Base-by-base conservation (phyloP, 495 filamentous ascomycete genomes). In the Xylaria intraflava region DNA sequence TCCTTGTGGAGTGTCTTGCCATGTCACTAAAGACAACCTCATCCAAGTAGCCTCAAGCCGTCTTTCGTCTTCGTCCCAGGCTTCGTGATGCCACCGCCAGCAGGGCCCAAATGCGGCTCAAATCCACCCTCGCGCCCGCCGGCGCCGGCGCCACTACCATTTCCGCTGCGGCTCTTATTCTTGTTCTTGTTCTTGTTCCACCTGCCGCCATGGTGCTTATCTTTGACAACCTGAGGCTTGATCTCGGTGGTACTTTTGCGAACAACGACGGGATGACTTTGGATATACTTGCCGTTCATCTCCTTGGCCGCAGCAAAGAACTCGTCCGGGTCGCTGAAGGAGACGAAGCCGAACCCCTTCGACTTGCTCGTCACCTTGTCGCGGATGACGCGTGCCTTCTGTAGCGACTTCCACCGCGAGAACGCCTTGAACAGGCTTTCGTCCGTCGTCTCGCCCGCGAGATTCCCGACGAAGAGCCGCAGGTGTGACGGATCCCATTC, bases 241-340 rank as follows among this genome's bases (percentile, higher is more conserved):
- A 97, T 85, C 71, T 97, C 91, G 23, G 94, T 95, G 43, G 84
- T 95, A 62, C 87, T 88, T 62, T 90, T 84, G 68, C 86, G 83
- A 54, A 97, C 75, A 39, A 88, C 73, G 8, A 98, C 83, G 1
- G 93, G 93, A 69, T 97, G 93, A 62, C 89, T 95, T 35, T 94
- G 93, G 67, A 98, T 97, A 66, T 98, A 98, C 74, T 98, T 97
- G 42, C 91, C 90, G 67, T 96, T 85, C 94, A 98, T 98, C 71
- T 97, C 94, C 72, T 90, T 86, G 57, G 88, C 92, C 0, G 93
- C 91, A 49, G 83, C 78, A 76, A 97, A 97, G 69, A 91, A 96
- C 62, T 96, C 90, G 62, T 98, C 93, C 4, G 90, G 87, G 65
- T 96, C 87, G 56, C 84, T 87, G 72, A 98, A 98, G 67, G 88